Evolutionary conservation across 345 rosid species (phyloP).

Genomic region (Eucalyptus rudis): DNA sequence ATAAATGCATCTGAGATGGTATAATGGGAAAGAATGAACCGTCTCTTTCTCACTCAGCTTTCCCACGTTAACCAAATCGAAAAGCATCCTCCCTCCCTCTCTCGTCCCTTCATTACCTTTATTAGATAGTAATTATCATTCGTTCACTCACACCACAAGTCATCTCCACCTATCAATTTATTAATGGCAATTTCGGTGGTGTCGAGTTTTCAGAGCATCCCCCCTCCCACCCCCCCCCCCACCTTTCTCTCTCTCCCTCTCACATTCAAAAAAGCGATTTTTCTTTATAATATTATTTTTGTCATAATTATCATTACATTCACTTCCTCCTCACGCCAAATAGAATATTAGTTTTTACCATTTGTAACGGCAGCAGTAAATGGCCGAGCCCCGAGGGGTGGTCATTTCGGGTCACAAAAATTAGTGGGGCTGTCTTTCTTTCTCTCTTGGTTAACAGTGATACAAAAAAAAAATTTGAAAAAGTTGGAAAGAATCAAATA

Average conservation of each 20-base stretch:
- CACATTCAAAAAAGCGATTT: neutral
- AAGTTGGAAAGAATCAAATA: neutral
- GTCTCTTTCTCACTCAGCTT: slow-evolving; percentile 33
- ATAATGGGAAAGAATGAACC: slow-evolving; percentile 11
- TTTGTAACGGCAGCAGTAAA: neutral
- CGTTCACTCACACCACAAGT: slow-evolving; percentile 10
- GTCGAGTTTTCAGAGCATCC: neutral
- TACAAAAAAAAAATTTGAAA: neutral
- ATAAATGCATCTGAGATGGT: neutral
- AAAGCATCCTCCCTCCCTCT: slow-evolving; percentile 25
- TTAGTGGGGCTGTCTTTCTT: neutral
- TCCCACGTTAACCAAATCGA: slow-evolving; percentile 77
- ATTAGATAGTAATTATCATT: slow-evolving; percentile 10
- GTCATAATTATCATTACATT: neutral
- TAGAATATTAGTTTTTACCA: neutral
- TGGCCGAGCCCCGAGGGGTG: neutral
- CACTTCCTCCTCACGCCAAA: slow-evolving; percentile 5
- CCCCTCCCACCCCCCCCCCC: neutral
- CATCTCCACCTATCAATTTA: neutral
- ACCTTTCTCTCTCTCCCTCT: neutral
- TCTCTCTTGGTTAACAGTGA: neutral
- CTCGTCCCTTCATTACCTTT: slow-evolving; percentile 10
- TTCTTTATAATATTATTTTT: neutral
- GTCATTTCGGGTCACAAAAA: neutral
- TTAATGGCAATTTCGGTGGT: neutral